Evolutionary conservation across 1,139 yeast genomes (phyloP).

Genomic region (Diutina ranongensis): DNA sequence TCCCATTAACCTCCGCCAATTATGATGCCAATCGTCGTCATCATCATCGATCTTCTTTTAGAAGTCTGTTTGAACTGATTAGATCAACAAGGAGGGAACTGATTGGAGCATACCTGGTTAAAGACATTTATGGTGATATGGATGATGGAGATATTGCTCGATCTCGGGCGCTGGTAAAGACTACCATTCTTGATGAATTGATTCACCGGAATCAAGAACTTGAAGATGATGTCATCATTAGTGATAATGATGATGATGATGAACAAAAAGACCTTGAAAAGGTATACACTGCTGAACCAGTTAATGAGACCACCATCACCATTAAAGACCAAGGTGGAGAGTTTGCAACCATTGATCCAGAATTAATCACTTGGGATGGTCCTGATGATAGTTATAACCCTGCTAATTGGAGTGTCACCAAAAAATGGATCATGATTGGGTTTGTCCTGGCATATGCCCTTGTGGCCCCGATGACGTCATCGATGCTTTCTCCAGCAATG

Average conservation of each 20-base stretch:
- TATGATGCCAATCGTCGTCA: not conserved
- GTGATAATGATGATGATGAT: constrained; percentile 3
- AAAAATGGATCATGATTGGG: constrained; percentile 19
- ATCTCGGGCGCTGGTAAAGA: not conserved
- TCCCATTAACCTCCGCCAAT: constrained; percentile 4
- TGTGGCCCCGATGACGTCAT: constrained; percentile 36
- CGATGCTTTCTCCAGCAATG: constrained; percentile 35
- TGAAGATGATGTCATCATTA: not conserved
- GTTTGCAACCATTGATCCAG: not conserved
- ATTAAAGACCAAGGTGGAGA: constrained; percentile 5
- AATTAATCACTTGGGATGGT: constrained; percentile 3
- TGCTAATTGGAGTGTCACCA: constrained; percentile 23
- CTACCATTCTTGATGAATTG: not conserved
- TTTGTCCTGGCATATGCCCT: constrained; percentile 32
- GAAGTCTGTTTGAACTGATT: constrained; percentile 2
- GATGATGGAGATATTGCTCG: not conserved
- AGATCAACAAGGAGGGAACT: not conserved
- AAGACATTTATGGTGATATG: constrained; percentile 13
- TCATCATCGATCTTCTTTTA: not conserved
- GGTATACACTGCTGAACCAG: not conserved
- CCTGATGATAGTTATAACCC: constrained; percentile 18
- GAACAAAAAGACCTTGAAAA: constrained; percentile 9
- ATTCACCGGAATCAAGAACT: constrained; percentile 1
- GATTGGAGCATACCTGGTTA: constrained; percentile 7
- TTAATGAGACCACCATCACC: constrained; percentile 1